These are phyloP conservation scores for Alternaria solani DNA, from an alignment of 2,329 filamentous ascomycete species.

Conservation along the genomic window DNA sequence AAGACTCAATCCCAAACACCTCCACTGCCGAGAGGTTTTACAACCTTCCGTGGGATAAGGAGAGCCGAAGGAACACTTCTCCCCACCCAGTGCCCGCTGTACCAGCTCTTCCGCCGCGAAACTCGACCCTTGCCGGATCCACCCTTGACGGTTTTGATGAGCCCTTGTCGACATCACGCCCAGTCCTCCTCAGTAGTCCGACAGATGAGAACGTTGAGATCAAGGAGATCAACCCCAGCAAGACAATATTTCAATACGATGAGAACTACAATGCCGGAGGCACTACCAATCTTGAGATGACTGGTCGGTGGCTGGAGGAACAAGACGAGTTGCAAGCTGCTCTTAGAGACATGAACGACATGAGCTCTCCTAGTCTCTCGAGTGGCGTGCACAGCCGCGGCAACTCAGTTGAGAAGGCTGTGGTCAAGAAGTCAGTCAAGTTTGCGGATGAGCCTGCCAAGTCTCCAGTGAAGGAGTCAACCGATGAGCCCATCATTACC, in stretches of 20 bases:
- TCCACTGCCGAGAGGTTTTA: slow-evolving; percentile 95
- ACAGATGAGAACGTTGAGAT: slow-evolving; percentile 55
- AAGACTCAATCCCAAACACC: slow-evolving; percentile 73
- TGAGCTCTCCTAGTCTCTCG: slow-evolving; percentile 52
- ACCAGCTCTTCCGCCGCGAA: slow-evolving; percentile 30
- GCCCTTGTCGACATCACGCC: slow-evolving; percentile 41
- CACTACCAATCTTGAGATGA: slow-evolving; percentile 81
- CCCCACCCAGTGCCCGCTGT: slow-evolving; percentile 26
- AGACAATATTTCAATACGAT: slow-evolving; percentile 76
- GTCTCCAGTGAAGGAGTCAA: slow-evolving; percentile 35
- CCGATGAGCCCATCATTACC: slow-evolving; percentile 68
- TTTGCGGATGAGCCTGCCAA: slow-evolving; percentile 63
- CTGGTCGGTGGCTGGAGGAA: slow-evolving; percentile 83
- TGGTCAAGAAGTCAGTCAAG: slow-evolving; percentile 75
- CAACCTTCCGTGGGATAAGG: slow-evolving; percentile 75
- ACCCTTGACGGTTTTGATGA: slow-evolving; percentile 47
- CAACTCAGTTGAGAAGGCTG: slow-evolving; percentile 50
- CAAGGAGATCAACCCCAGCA: slow-evolving; percentile 66
- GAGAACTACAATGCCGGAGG: slow-evolving; percentile 76
- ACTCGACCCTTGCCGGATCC: slow-evolving; percentile 42
- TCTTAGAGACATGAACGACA: slow-evolving; percentile 63
- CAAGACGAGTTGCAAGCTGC: slow-evolving; percentile 80
- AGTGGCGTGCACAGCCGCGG: slow-evolving; percentile 43
- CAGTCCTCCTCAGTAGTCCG: slow-evolving; percentile 37
- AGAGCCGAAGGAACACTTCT: slow-evolving; percentile 43